A percentile compares a stretch with the other conserved stretches of the same genome.
Conservation (phyloP, 2,329 filamentous ascomycete genomes). For the Ilyonectria robusta region DNA sequence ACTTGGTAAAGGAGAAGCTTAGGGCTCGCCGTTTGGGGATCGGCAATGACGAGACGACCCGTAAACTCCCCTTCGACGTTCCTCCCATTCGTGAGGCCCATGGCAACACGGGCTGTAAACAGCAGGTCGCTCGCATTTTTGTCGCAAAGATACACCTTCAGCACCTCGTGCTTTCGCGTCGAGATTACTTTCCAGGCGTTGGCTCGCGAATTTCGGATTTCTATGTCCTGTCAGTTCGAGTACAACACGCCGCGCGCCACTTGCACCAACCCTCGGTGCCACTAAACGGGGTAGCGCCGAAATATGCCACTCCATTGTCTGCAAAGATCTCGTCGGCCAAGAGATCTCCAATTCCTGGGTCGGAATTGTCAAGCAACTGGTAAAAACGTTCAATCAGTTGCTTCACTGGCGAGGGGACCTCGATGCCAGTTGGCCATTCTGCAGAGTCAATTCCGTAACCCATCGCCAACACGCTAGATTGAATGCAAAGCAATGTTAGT, state of each 20-base stretch:
- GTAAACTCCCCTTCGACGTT: conserved; percentile 16
- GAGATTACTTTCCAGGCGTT: conserved; percentile 9
- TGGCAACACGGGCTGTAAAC: conserved; percentile 11
- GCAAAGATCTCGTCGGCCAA: conserved; percentile 10
- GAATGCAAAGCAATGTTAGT: neutral
- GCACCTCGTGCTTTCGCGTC: conserved; percentile 1
- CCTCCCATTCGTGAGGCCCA: conserved; percentile 14
- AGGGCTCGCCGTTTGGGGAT: neutral
- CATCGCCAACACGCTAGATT: neutral
- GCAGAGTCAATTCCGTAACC: conserved; percentile 16
- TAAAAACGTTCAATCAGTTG: conserved; percentile 14
- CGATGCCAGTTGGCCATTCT: conserved; percentile 10
- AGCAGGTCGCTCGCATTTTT: conserved; percentile 1
- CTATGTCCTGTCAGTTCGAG: neutral
- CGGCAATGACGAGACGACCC: conserved; percentile 2
- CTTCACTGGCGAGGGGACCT: neutral
- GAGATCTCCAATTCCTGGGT: neutral
- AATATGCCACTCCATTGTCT: conserved; percentile 7
- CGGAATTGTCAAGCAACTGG: neutral
- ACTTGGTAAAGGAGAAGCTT: conserved; percentile 13
- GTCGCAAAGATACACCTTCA: conserved; percentile 7
- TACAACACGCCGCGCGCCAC: neutral
- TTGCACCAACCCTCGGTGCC: conserved; percentile 2
- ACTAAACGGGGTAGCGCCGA: neutral
- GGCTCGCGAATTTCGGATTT: conserved; percentile 7